These are phyloP conservation scores for Jatropha multifida DNA, from an alignment of 441 rosid genomes.

Conservation along the genomic window DNA sequence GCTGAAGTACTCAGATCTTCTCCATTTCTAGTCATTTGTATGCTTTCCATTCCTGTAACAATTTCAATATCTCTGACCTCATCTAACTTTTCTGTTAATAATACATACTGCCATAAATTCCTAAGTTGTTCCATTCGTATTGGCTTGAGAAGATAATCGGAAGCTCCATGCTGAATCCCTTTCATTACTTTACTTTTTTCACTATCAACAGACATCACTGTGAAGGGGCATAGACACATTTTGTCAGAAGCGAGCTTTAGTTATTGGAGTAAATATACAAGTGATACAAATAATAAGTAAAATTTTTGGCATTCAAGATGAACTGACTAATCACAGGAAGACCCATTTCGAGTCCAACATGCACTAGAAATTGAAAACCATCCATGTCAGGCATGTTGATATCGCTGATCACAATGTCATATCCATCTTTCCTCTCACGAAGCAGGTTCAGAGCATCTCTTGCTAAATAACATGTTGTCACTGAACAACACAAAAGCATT, in stretches of 20 bases:
- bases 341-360: constrained; percentile 51
- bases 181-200: constrained; percentile 41
- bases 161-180: constrained; percentile 60
- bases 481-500: constrained; percentile 42
- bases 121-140: constrained; percentile 47
- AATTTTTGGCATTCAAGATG: constrained; percentile 8
- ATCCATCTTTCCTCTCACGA: constrained; percentile 52
- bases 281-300: background rate
- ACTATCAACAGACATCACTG: constrained; percentile 72
- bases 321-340: constrained; percentile 59
- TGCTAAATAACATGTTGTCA: constrained; percentile 83
- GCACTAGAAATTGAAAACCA: constrained; percentile 55
- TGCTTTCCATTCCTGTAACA: constrained; percentile 14
- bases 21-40: constrained; percentile 1
- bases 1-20: constrained; percentile 15
- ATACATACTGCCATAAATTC: constrained; percentile 59
- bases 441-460: constrained; percentile 80
- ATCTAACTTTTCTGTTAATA: constrained; percentile 41
- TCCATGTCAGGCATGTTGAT: constrained; percentile 78
- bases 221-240: background rate
- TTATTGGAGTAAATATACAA: no score
- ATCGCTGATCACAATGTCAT: constrained; percentile 69
- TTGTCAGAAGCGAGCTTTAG: background rate
- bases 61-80: constrained; percentile 34
- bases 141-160: constrained; percentile 66